Evolutionary conservation across 176 grass and related monocot genomes (phyloP), one percentile per base, ranked within the genome.

Genomic region (Phoenix roebelenii): DNA sequence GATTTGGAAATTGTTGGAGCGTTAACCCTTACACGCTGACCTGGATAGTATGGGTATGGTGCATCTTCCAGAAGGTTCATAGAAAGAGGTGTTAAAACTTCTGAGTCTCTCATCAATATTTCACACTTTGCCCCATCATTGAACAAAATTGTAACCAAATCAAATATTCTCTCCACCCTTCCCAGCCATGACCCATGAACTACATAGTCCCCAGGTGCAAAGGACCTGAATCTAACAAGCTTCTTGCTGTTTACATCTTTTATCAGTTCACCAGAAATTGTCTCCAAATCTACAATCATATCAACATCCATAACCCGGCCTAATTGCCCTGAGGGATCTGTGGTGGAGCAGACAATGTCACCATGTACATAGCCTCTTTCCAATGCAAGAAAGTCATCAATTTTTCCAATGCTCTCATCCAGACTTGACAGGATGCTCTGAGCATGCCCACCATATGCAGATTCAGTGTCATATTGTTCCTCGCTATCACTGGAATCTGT

Each of bases 111-210:
- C 51, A 98, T 66, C 81, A 92, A 65, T 54, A 92, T 78, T 80
- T 98, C 76, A 49, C 81, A 82, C 63, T 88, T 92, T 29, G 81
- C 72, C 28, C 84, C 93, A 52, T 92, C 81, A 69, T 35, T 88
- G 67, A 85, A 92, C 9, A 81, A 23, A 72, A 98, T 35, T 22
- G 74, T 98, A 51, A 89, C 88, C 52, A 80, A 59, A 75, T 98
- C 87, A 79, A 83, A 88, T 63, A 76, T 84, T 57, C 58, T 81
- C 51, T 87, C 83, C 35, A 98, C 84, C 50, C 74, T 77, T 26
- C 93, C 93, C 74, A 98, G 77, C 93, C 93, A 98, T 69, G 88
- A 74, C 49, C 93, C 93, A 88, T 78, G 79, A 63, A 92, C 73
- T 58, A 98, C 88, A 0, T 57, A 65, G 59, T 98, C 93, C 22